phyloP scores from a whole-genome alignment of 257 asterid species.

The Nicotiana knightiana region DNA sequence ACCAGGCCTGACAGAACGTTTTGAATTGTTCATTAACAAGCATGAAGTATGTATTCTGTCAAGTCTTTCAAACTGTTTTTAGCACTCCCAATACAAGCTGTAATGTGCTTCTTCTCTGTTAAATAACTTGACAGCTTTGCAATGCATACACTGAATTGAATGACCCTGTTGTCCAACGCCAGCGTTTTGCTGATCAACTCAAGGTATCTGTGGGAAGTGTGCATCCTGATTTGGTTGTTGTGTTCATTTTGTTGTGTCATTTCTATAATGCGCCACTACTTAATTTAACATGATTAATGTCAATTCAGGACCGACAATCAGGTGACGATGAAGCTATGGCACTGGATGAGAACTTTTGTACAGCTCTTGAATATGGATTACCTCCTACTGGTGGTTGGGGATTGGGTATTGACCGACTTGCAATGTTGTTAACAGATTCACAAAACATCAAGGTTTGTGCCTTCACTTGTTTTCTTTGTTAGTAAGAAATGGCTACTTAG shows the following conservation, averaged over 20 bases:
- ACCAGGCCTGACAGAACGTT: conserved; percentile 78
- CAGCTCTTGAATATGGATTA: conserved; percentile 88
- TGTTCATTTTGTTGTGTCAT: not conserved
- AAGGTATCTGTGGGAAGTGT: conserved; percentile 40
- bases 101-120: not conserved
- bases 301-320: conserved; percentile 74
- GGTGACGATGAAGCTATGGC: conserved; percentile 99
- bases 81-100: not conserved
- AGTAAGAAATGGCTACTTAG: not conserved
- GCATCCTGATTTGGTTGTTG: conserved; percentile 1
- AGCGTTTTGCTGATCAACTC: conserved; percentile 90
- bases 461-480: not conserved
- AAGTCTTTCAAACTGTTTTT: not conserved
- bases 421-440: conserved; percentile 86
- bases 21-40: conserved; percentile 86
- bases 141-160: conserved; percentile 96
- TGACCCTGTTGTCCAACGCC: conserved; percentile 92
- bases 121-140: conserved; percentile 45
- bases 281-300: not conserved
- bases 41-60: conserved; percentile 47
- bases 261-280: not conserved
- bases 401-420: conserved; percentile 77
- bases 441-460: conserved; percentile 79
- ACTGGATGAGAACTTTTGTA: conserved; percentile 75
- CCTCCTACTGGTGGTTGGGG: conserved; percentile 99